Evolutionary conservation across 176 grass and related monocot genomes (phyloP).

Genomic region (Pharus latifolius): DNA sequence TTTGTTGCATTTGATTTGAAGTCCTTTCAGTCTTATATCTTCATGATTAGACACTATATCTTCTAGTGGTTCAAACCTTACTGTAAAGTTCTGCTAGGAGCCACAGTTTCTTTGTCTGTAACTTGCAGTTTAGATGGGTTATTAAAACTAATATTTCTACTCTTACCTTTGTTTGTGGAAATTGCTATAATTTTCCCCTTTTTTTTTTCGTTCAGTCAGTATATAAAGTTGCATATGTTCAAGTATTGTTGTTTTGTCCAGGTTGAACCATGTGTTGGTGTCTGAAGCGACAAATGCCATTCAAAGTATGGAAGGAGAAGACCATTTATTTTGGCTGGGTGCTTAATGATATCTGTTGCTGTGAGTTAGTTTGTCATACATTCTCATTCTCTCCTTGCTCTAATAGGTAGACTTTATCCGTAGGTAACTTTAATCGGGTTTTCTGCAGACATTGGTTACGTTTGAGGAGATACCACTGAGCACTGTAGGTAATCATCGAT

Average conservation of each 20-base stretch:
- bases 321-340: slow-evolving; percentile 87
- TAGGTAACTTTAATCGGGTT: slow-evolving; percentile 98
- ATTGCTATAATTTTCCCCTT: no score
- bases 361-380: slow-evolving; percentile 41
- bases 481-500: slow-evolving; percentile 62
- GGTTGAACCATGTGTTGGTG: slow-evolving; percentile 98
- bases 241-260: neutral
- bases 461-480: slow-evolving; percentile 82
- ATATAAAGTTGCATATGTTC: neutral
- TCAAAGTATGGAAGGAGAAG: slow-evolving; percentile 96
- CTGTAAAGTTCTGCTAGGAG: no score
- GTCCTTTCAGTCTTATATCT: no score
- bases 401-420: slow-evolving; percentile 25
- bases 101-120: no score
- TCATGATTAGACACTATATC: no score
- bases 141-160: no score
- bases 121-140: no score
- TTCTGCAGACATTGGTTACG: slow-evolving; percentile 96
- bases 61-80: no score
- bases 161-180: no score
- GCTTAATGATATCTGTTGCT: slow-evolving; percentile 74
- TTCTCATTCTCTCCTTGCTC: slow-evolving; percentile 1
- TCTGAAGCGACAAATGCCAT: slow-evolving; percentile 93
- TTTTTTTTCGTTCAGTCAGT: neutral
- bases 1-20: no score